Base-by-base conservation (phyloP, 805 yeast species). In the Candida caryicola region DNA sequence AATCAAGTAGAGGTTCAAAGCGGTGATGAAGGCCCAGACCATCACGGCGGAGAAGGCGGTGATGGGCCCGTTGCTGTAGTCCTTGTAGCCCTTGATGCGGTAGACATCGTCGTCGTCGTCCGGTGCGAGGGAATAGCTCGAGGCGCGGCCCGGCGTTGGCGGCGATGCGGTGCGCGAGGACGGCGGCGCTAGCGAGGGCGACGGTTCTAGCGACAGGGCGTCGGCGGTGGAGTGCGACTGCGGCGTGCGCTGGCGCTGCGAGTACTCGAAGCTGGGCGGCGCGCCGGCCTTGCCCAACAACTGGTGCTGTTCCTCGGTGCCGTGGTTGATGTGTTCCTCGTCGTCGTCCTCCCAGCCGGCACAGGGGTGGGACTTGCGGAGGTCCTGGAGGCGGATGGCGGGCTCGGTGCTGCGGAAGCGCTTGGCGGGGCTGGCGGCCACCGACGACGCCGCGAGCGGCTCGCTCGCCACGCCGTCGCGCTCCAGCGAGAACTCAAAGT, bases 1-100 rank as follows among this genome's bases (percentile, higher is more conserved):
- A 12, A 88, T 76, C 51, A 88, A 68, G 64, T 83, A 87, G 41
- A 82, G 64, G 53, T 88, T 88, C 52, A 88, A 72, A 17, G 78
- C 66, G 5, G 89, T 77, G 16, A 88, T 85, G 17, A 80, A 70
- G 1, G 75, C 75, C 88, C 95, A 88, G 10, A 84, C 75, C 17
- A 73, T 40, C 9, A 80, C 54, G 2, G 93, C 86, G 1, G 67
- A 33, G 30, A 70, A 56, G 3, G 84, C 66, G 31, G 84, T 71
- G 25, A 68, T 36, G 8, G 67, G 68, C 13, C 86, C 77, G 56
- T 85, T 85, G 51, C 90, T 82, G 74, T 83, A 79, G 61, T 86
- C 95, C 33, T 71, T 73, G 39, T 60, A 69, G 15, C 66, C 70
- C 38, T 48, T 55, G 33, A 60, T 45, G 50, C 65, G 34, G 39